These are phyloP conservation scores for Leishmania major DNA, from an alignment of 208 protist genomes.

Conservation along the genomic window DNA sequence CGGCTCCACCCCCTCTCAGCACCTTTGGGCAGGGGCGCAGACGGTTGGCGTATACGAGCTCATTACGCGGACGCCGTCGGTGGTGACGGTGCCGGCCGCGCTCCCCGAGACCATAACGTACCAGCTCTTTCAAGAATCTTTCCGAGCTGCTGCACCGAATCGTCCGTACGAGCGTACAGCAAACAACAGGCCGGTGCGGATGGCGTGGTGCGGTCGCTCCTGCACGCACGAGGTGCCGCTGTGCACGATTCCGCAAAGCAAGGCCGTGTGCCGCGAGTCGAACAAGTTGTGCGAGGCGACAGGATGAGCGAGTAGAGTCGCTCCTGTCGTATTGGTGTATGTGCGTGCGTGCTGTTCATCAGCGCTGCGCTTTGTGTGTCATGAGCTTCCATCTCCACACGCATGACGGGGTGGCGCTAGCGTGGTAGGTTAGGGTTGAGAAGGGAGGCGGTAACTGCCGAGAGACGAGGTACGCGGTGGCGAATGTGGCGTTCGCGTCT, in stretches of 20 bases:
- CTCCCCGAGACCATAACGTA: conserved; percentile 77
- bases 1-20: conserved; percentile 56
- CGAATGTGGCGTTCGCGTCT: no score
- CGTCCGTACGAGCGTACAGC: conserved; percentile 60
- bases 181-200: conserved; percentile 40
- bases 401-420: neutral
- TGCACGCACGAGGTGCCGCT: conserved; percentile 27
- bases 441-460: neutral
- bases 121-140: conserved; percentile 82
- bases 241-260: conserved; percentile 34
- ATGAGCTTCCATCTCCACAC: neutral
- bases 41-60: conserved; percentile 85
- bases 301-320: neutral
- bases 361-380: neutral
- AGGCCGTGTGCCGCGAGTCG: neutral
- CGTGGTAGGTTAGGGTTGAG: neutral
- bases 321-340: neutral
- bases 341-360: neutral
- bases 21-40: conserved; percentile 54
- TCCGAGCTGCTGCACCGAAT: conserved; percentile 72
- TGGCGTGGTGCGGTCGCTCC: conserved; percentile 12
- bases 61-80: conserved; percentile 63
- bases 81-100: conserved; percentile 74
- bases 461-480: neutral
- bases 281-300: neutral